phyloP scores from a whole-genome alignment of 352 stramenopile species.

The Phytopythium ostracodes region DNA sequence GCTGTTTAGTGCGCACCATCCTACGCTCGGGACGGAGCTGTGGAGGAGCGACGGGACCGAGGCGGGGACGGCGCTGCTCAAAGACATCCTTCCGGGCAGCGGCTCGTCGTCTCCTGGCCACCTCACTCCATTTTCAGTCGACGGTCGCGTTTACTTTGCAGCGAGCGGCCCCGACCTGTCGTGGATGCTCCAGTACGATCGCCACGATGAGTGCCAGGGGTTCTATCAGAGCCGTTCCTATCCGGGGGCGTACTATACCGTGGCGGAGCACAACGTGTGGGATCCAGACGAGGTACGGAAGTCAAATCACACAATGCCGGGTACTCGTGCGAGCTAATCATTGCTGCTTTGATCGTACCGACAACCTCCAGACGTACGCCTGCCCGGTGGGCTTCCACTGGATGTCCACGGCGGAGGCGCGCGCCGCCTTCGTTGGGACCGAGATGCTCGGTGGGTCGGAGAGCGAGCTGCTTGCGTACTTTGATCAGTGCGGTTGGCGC shows the following conservation, averaged over 20 bases:
- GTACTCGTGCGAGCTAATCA: not conserved
- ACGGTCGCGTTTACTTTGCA: constrained; percentile 77
- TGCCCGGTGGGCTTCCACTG: constrained; percentile 80
- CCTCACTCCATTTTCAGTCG: constrained; percentile 48
- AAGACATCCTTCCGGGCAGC: constrained; percentile 51
- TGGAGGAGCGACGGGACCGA: constrained; percentile 75
- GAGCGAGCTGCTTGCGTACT: constrained; percentile 64
- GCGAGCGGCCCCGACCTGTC: constrained; percentile 63
- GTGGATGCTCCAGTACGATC: constrained; percentile 38
- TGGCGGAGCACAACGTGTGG: constrained; percentile 66
- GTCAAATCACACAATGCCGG: not conserved
- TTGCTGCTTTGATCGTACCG: not conserved
- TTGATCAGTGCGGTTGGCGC: constrained; percentile 81
- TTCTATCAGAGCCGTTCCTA: constrained; percentile 66
- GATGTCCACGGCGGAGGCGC: constrained; percentile 77
- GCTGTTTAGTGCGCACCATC: constrained; percentile 29
- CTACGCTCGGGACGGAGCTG: constrained; percentile 47
- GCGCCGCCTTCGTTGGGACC: constrained; percentile 33
- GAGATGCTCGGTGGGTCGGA: constrained; percentile 18
- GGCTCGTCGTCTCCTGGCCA: constrained; percentile 23
- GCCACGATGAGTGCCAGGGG: constrained; percentile 64
- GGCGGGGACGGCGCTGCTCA: constrained; percentile 54
- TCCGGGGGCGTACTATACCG: constrained; percentile 53
- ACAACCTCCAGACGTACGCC: constrained; percentile 56
- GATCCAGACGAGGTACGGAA: constrained; percentile 35